These are phyloP conservation scores for Nemania sp. DNA, from an alignment of 2,329 filamentous ascomycete species.

Conservation along the genomic window DNA sequence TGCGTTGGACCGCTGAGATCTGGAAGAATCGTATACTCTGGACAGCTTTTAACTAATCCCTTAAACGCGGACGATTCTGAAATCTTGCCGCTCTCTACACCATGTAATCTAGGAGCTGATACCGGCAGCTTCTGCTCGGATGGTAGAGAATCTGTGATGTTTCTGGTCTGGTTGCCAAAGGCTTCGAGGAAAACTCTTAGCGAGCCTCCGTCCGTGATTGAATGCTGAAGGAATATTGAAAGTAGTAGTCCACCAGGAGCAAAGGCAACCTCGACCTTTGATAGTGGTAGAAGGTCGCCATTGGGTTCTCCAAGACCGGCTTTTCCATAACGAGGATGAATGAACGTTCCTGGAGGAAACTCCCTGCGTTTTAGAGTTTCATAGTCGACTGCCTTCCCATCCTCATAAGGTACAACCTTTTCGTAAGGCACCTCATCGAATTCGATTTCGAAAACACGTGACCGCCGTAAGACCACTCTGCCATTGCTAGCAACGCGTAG, in stretches of 20 bases:
- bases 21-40: constrained; percentile 54
- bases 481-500: constrained; percentile 45
- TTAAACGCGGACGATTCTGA: constrained; percentile 42
- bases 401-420: constrained; percentile 29
- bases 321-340: constrained; percentile 43
- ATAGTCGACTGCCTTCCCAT: constrained; percentile 42
- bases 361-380: constrained; percentile 43
- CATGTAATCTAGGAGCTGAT: constrained; percentile 33
- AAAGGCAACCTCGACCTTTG: constrained; percentile 55
- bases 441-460: constrained; percentile 47
- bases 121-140: constrained; percentile 48
- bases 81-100: constrained; percentile 37
- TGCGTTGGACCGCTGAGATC: constrained; percentile 54
- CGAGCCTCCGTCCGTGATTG: constrained; percentile 57
- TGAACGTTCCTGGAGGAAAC: constrained; percentile 49
- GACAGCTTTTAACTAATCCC: constrained; percentile 50
- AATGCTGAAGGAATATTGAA: constrained; percentile 57
- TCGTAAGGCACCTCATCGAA: constrained; percentile 35
- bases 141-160: constrained; percentile 43
- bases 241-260: constrained; percentile 57
- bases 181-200: constrained; percentile 55
- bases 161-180: constrained; percentile 53
- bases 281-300: constrained; percentile 52
- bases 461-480: constrained; percentile 44
- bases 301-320: constrained; percentile 41